These are phyloP conservation scores for Saturnispora besseyi DNA, from an alignment of 805 yeast genomes.

Conservation along the genomic window DNA sequence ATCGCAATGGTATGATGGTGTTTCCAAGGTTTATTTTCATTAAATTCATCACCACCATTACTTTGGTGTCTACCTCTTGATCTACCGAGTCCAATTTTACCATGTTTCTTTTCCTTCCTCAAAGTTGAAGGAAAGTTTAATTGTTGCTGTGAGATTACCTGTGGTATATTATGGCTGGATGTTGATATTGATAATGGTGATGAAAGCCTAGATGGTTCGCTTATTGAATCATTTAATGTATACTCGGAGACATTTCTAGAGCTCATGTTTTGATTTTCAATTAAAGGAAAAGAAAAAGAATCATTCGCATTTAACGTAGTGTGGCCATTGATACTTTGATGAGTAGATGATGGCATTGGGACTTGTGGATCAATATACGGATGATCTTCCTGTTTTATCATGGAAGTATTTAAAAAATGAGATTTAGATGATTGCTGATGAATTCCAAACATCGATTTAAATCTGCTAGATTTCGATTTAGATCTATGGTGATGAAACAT, in stretches of 20 bases:
- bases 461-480: background rate
- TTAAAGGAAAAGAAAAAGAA: background rate
- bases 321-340: background rate
- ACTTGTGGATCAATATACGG: background rate
- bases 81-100: constrained; percentile 14
- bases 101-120: constrained; percentile 27
- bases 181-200: background rate
- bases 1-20: constrained; percentile 48
- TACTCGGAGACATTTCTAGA: background rate
- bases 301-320: background rate
- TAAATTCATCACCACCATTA: constrained; percentile 43
- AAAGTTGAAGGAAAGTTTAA: constrained; percentile 44
- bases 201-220: background rate
- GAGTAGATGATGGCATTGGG: background rate
- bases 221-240: background rate
- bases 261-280: background rate
- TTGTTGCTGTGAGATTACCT: constrained; percentile 11
- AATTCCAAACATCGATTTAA: background rate
- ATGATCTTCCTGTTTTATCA: background rate
- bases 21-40: constrained; percentile 93
- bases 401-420: background rate
- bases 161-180: background rate
- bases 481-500: background rate
- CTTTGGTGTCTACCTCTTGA: constrained; percentile 15
- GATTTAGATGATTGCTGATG: background rate